Evolutionary conservation across 2,329 filamentous ascomycete genomes (phyloP), one percentile per base, ranked within the genome.

Genomic region (Didymella sp.): DNA sequence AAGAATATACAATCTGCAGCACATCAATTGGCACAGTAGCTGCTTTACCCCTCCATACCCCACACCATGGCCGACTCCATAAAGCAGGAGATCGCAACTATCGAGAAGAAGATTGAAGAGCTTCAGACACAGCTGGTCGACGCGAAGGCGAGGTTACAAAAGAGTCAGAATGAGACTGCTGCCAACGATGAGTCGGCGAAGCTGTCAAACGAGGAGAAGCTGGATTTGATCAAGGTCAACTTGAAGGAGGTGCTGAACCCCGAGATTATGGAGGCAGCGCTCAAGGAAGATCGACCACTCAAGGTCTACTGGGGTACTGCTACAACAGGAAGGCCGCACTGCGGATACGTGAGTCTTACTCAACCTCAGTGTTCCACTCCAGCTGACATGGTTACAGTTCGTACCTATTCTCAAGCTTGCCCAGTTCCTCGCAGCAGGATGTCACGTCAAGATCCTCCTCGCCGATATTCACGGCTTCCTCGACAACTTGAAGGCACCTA

Each of bases 251-350:
- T 91, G 46, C 84, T 96, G 59, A 93, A 95, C 73, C 87, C 87
- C 22, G 91, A 96, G 72, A 91, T 96, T 61, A 89, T 95, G 72
- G 86, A 92, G 74, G 82, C 86, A 71, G 79, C 87, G 42, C 84
- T 94, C 61, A 86, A 86, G 58, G 87, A 91, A 60, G 68, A 66
- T 51, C 84, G 88, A 43, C 85, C 87, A 51, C 84, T 91, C 48
- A 89, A 87, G 74, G 86, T 96, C 76, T 96, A 96, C 86, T 96
- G 91, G 91, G 90, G 89, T 38, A 94, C 89, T 35, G 90, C 91
- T 17, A 92, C 91, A 15, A 96, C 92, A 0, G 92, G 92, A n/a
- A 84, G 88, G 58, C 92, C 92, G 51, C 93, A 97, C 77, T 90
- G 87, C 74, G 93, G 91, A 66, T 96, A 96, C 83, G 71, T 73